A percentile compares a stretch with the other conserved stretches of the same genome.
Conservation (phyloP, 2,329 filamentous ascomycete species). For the Epichloe typhina region DNA sequence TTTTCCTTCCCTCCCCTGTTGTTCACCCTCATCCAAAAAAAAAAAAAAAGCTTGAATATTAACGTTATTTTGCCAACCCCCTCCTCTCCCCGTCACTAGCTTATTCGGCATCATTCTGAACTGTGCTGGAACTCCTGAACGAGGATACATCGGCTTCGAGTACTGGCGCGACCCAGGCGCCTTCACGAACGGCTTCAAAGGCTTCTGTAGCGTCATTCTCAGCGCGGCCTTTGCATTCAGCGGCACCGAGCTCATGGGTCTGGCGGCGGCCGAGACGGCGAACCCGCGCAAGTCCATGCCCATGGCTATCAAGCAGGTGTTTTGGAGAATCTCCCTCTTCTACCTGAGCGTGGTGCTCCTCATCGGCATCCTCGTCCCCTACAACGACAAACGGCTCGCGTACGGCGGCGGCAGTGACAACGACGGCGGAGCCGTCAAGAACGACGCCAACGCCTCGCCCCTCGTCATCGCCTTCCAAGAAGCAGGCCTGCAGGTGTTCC, state of each 20-base stretch:
- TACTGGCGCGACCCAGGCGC: conserved; percentile 13
- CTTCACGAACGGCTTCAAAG: conserved; percentile 13
- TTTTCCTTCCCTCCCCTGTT: too few species aligned
- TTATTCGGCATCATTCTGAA: conserved; percentile 12
- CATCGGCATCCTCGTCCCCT: conserved; percentile 11
- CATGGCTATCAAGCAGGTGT: conserved; percentile 13
- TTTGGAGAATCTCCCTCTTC: conserved; percentile 13
- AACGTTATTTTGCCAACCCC: background rate
- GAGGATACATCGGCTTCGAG: conserved; percentile 10
- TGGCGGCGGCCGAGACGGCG: conserved; percentile 12
- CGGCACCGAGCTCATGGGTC: conserved; percentile 13
- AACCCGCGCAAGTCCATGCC: conserved; percentile 14
- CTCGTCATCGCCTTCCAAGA: conserved; percentile 7
- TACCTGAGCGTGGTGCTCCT: conserved; percentile 12
- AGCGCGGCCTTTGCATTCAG: conserved; percentile 10
- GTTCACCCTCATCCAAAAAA: too few species aligned
- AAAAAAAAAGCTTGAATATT: too few species aligned
- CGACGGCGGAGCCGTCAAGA: background rate
- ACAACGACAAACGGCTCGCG: conserved; percentile 9
- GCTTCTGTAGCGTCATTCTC: conserved; percentile 11
- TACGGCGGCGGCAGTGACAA: background rate
- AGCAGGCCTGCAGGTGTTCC: conserved; percentile 5
- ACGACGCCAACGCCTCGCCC: conserved; percentile 5
- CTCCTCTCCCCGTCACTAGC: background rate
- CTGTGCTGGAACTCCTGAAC: conserved; percentile 9